These are phyloP conservation scores for Ophiostoma triangulosporum DNA, from an alignment of 2,329 filamentous ascomycete species.

Conservation along the genomic window DNA sequence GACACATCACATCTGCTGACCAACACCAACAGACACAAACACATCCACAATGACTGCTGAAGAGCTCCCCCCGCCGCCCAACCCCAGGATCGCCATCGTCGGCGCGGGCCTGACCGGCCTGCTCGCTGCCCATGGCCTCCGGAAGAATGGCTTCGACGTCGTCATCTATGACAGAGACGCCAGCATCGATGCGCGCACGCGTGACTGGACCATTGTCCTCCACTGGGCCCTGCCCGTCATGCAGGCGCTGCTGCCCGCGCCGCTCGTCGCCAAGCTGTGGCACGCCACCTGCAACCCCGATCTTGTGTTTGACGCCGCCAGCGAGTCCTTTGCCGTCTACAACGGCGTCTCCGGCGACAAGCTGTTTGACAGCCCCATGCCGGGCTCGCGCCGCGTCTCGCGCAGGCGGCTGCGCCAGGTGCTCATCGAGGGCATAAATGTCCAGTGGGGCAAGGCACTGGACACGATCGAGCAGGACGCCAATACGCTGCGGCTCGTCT, in stretches of 20 bases:
- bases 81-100: slow-evolving; percentile 21
- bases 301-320: slow-evolving; percentile 19
- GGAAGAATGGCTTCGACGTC: slow-evolving; percentile 23
- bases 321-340: slow-evolving; percentile 21
- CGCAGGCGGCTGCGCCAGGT: slow-evolving; percentile 21
- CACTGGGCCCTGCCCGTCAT: slow-evolving; percentile 27
- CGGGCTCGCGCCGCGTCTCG: slow-evolving; percentile 23
- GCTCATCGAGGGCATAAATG: slow-evolving; percentile 20
- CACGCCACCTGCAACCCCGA: slow-evolving; percentile 23
- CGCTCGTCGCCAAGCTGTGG: slow-evolving; percentile 16
- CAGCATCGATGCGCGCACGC: slow-evolving; percentile 18
- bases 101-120: slow-evolving; percentile 26
- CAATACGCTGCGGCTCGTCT: slow-evolving; percentile 15
- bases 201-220: slow-evolving; percentile 27
- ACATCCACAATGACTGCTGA: not conserved
- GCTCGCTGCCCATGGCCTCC: slow-evolving; percentile 24
- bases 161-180: slow-evolving; percentile 21
- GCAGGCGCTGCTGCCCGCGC: slow-evolving; percentile 21
- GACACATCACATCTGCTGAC: too few relatives aligned
- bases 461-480: not conserved
- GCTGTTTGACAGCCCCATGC: slow-evolving; percentile 22
- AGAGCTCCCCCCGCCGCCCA: not conserved
- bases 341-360: slow-evolving; percentile 24
- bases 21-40: not conserved
- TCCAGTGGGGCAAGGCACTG: slow-evolving; percentile 20